These are phyloP conservation scores for Aeschynomene evenia DNA, from an alignment of 306 rosid species.

Conservation along the genomic window DNA sequence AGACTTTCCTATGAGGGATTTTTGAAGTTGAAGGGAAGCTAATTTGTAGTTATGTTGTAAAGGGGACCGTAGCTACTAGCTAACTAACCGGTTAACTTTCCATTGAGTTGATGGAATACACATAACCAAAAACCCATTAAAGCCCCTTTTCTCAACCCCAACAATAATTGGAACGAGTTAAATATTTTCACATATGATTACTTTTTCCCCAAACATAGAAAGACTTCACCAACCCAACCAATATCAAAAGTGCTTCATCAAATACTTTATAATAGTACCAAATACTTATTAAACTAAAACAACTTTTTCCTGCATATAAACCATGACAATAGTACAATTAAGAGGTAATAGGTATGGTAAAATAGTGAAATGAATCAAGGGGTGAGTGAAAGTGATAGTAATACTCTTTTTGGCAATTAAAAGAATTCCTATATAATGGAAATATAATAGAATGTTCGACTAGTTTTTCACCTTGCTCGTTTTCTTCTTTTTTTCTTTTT, in stretches of 20 bases:
- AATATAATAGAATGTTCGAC: not conserved
- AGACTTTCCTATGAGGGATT: not conserved
- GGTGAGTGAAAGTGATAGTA: not conserved
- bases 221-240: not conserved
- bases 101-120: not conserved
- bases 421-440: not conserved
- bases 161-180: not conserved
- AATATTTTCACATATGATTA: not conserved
- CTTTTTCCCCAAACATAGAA: not conserved
- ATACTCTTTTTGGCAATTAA: not conserved
- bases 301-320: not conserved
- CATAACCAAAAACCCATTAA: not conserved
- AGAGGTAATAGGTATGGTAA: not conserved
- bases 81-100: not conserved
- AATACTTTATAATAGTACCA: no score
- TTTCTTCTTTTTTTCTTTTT: no score
- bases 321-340: not conserved
- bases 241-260: not conserved
- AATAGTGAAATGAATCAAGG: not conserved
- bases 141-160: constrained; percentile 3
- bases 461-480: not conserved
- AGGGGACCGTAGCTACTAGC: not conserved
- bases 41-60: not conserved
- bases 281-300: not conserved
- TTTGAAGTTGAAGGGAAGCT: not conserved